Base-by-base conservation (phyloP, 2,329 filamentous ascomycete genomes). In the Triangularia setosa region DNA sequence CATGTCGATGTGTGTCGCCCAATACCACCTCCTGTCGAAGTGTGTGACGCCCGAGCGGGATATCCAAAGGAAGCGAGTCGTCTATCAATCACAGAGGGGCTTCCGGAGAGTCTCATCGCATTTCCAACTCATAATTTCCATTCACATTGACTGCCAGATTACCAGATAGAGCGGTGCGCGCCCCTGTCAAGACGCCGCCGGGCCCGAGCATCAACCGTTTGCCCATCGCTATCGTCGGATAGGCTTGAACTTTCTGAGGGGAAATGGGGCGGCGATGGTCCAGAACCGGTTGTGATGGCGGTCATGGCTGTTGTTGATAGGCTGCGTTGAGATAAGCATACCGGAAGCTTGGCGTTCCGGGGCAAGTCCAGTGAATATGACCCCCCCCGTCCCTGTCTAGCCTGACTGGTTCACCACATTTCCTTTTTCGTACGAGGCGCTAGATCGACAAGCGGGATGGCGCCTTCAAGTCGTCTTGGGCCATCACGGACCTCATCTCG, bases 381-480 rank as follows among this genome's bases (percentile, higher is more conserved):
- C 58, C 58, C 58, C 58, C 58, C 58, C 40, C 16, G 52, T 44
- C 25, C 35, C 16, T 53, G 23, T 44, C 24, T 60, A 44, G 58
- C 35, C 4, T 53, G 27, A 23, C 40, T 53, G 16, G 35, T 27
- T 66, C 61, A 61, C 64, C 64, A 61, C 61, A 63, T 64, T 64
- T 66, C 64, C 54, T 53, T 54, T 66, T 66, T 52, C 24, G 30
- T 30, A 28, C 53, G 25, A 62, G 40, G 21, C 25, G 48, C 48
- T 40, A 53, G 58, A 60, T 60, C 58, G 58, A 53, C 44, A 25
- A 23, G 44, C 24, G 53, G 28, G 58, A 58, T 44, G 28, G 35
- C 28, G 35, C 33, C 21, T 40, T 27, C n/a, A n/a, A 14, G 35
- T 12, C 9, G 23, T 55, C 25, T 55, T 55, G 21, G 52, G 14